Conservation (phyloP, 805 yeast species). For the Komagataella phaffii region DNA sequence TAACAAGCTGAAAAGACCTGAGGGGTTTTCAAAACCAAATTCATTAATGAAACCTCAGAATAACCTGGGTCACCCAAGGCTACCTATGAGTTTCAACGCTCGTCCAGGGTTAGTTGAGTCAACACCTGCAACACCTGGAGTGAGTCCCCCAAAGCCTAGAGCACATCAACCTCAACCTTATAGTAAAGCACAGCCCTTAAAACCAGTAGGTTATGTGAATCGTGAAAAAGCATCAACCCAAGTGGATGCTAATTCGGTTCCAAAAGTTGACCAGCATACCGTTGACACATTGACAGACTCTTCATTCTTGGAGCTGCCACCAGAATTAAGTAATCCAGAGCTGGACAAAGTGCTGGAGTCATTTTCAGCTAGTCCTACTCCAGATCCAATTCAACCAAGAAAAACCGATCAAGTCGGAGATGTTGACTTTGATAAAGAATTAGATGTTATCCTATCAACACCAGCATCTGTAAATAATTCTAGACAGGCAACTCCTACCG, state of each 20-base stretch:
- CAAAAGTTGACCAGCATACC: not conserved
- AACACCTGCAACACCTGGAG: not conserved
- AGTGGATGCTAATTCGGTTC: not conserved
- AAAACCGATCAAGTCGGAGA: not conserved
- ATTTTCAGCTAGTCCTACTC: conserved; percentile 7
- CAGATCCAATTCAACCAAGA: not conserved
- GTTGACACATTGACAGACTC: not conserved
- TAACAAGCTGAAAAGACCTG: not conserved
- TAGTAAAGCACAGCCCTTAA: not conserved
- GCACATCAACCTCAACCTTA: not conserved
- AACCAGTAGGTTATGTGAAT: not conserved
- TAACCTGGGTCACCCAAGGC: not conserved
- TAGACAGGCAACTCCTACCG: not conserved
- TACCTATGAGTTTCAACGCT: not conserved
- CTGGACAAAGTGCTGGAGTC: conserved; percentile 8
- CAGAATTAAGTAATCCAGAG: conserved; percentile 4
- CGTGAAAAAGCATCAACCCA: not conserved
- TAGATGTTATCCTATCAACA: not conserved
- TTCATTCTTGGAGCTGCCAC: not conserved
- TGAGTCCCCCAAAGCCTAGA: not conserved
- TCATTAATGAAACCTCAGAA: not conserved
- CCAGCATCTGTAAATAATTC: not conserved
- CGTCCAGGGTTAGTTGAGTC: not conserved
- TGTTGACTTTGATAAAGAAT: not conserved
- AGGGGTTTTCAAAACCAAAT: not conserved